phyloP scores from a whole-genome alignment of 257 asterid species.

The Nicotiana noctiflora region DNA sequence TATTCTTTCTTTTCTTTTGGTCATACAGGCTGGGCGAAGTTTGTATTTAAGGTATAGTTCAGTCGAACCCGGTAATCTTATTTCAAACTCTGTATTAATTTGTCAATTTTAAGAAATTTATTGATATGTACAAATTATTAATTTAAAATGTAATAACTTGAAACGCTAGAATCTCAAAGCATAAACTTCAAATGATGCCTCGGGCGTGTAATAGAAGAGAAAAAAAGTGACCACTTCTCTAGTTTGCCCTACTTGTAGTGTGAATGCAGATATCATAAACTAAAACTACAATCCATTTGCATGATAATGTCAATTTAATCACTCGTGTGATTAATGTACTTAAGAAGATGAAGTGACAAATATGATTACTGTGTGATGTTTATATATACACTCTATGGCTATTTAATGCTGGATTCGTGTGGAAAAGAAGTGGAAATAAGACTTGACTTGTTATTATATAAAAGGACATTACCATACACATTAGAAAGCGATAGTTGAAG shows the following conservation, averaged over 20 bases:
- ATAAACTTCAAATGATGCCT: too few species aligned
- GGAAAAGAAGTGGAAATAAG: background rate
- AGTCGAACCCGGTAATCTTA: too few species aligned
- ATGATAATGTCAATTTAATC: background rate
- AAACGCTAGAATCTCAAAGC: too few species aligned
- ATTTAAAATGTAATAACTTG: too few species aligned
- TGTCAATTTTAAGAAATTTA: too few species aligned
- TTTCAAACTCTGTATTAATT: too few species aligned
- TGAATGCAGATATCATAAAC: background rate
- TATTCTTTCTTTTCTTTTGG: too few species aligned
- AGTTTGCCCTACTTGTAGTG: background rate
- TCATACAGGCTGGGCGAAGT: too few species aligned
- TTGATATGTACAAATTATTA: too few species aligned
- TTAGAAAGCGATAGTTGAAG: background rate
- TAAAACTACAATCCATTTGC: background rate
- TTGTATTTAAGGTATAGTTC: too few species aligned
- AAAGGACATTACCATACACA: background rate
- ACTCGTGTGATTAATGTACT: background rate
- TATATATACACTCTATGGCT: background rate
- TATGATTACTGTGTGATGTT: background rate
- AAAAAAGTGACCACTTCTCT: background rate
- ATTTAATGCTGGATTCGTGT: slow-evolving; percentile 5
- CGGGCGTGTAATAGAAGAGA: too few species aligned
- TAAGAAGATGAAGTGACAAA: background rate
- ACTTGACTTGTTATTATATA: background rate